These are phyloP conservation scores for Tilletia setariae DNA, from an alignment of 1,284 basidiomycete species.

Conservation along the genomic window DNA sequence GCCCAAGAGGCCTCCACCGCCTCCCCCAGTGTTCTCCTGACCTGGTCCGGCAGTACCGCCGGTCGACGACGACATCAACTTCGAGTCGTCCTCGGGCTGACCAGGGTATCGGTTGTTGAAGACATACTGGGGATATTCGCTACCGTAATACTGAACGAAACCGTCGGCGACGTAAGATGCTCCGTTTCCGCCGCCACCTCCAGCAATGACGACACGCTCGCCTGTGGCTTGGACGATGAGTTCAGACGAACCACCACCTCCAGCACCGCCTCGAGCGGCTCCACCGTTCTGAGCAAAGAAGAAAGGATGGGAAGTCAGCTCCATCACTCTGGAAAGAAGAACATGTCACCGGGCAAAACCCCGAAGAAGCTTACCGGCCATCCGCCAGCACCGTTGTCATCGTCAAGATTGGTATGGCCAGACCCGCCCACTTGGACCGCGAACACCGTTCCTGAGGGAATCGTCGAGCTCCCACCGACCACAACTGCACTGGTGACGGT, in stretches of 20 bases:
- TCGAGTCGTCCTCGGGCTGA: not conserved
- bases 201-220: not conserved
- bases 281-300: not conserved
- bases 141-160: not conserved
- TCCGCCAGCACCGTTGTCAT: not conserved
- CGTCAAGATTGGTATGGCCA: not conserved
- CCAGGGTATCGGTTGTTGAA: not conserved
- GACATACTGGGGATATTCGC: not conserved
- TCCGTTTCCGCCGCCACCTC: not conserved
- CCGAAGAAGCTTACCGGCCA: conserved; percentile 2
- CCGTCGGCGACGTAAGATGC: not conserved
- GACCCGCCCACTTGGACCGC: not conserved
- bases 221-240: not conserved
- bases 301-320: not conserved
- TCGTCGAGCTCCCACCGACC: not conserved
- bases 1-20: not conserved
- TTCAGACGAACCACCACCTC: not conserved
- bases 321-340: not conserved
- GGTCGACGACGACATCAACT: not conserved
- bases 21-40: not conserved
- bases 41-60: not conserved
- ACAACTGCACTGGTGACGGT: not conserved
- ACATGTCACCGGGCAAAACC: not conserved
- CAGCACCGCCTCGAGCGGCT: not conserved
- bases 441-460: not conserved